phyloP scores from a whole-genome alignment of 2,329 filamentous ascomycete species.

The Albophoma yamanashiensis region DNA sequence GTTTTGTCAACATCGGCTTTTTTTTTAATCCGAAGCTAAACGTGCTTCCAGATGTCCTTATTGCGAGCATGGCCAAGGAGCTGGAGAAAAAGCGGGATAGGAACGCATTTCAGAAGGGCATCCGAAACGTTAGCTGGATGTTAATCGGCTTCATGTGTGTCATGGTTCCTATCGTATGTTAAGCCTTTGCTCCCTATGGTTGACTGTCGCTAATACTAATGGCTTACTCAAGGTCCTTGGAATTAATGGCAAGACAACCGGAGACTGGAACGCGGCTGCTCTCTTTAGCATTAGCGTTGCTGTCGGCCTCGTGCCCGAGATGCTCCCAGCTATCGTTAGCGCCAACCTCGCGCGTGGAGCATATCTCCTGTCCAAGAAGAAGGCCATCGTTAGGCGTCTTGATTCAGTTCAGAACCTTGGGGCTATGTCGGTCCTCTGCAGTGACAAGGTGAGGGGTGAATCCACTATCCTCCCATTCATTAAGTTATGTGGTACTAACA shows the following conservation, averaged over 20 bases:
- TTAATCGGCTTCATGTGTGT: conserved; percentile 16
- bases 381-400: conserved; percentile 23
- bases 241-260: conserved; percentile 13
- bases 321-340: conserved; percentile 18
- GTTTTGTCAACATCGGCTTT: not conserved
- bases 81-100: conserved; percentile 10
- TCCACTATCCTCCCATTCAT: no score
- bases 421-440: conserved; percentile 17
- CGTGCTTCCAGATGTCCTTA: conserved; percentile 8
- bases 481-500: not conserved
- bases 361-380: conserved; percentile 17
- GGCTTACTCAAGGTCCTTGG: conserved; percentile 8
- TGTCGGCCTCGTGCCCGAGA: conserved; percentile 17
- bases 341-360: conserved; percentile 17
- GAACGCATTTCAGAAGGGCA: conserved; percentile 17
- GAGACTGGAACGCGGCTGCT: conserved; percentile 14
- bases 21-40: not conserved
- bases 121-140: conserved; percentile 16
- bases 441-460: conserved; percentile 16
- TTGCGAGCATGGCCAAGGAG: conserved; percentile 15
- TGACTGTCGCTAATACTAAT: not conserved
- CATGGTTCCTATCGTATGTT: conserved; percentile 17
- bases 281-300: conserved; percentile 18
- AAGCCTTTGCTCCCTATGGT: no score
- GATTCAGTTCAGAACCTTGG: conserved; percentile 18